phyloP scores from a whole-genome alignment of 306 rosid species.

The Medicago lupulina region DNA sequence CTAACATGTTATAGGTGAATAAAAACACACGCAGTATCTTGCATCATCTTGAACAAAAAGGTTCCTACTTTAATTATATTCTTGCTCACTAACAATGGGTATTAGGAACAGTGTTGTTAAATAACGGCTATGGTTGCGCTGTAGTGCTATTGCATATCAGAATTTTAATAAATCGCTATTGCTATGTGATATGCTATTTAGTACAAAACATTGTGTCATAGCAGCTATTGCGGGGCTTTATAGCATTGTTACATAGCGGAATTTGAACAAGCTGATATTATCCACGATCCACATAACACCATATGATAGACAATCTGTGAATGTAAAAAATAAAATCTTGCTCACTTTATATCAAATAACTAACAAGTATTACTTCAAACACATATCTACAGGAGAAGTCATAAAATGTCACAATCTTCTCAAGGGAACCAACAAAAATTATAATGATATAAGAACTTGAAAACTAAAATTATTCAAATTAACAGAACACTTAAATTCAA shows the following conservation, averaged over 20 bases:
- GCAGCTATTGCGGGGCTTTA: too few species aligned
- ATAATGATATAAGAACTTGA: neutral
- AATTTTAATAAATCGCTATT: too few species aligned
- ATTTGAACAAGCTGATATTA: too few species aligned
- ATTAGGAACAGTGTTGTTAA: neutral
- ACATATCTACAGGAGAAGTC: neutral
- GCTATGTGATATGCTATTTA: too few species aligned
- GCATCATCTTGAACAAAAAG: conserved; percentile 8
- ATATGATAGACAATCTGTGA: neutral
- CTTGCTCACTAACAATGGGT: neutral
- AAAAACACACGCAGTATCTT: conserved; percentile 1
- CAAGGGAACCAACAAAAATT: conserved; percentile 1
- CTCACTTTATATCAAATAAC: neutral
- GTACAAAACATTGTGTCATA: too few species aligned
- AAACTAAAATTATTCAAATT: neutral
- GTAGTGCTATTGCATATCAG: too few species aligned
- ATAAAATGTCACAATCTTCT: conserved; percentile 10
- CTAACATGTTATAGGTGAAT: neutral
- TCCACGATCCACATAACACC: neutral
- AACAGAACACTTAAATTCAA: conserved; percentile 1
- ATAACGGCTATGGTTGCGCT: too few species aligned
- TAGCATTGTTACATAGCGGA: too few species aligned
- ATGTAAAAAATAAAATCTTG: neutral
- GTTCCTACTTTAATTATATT: neutral
- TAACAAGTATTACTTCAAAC: neutral